A percentile compares a stretch with the other conserved stretches of the same genome.
These are phyloP conservation scores for Blastobotrys proliferans DNA, from an alignment of 1,139 yeast species.

Conservation along the genomic window DNA sequence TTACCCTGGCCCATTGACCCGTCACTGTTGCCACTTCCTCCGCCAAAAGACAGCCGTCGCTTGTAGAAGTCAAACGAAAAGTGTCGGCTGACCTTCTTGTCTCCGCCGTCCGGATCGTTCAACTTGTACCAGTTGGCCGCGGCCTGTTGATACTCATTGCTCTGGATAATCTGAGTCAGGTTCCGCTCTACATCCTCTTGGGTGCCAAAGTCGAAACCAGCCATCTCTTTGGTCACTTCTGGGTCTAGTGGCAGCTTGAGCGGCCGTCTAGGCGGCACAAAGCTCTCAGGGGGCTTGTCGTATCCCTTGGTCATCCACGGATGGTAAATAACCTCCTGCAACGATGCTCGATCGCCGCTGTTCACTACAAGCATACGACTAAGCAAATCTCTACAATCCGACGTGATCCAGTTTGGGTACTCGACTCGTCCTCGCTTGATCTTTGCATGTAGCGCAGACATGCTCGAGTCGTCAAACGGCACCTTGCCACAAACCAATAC, in stretches of 20 bases:
- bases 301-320: constrained; percentile 96
- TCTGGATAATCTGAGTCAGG: constrained; percentile 55
- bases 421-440: constrained; percentile 91
- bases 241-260: constrained; percentile 68
- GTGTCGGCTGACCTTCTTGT: not conserved
- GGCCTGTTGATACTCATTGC: constrained; percentile 66
- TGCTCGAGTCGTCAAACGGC: constrained; percentile 95
- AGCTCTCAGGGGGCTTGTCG: constrained; percentile 66
- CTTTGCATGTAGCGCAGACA: constrained; percentile 88
- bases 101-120: constrained; percentile 19
- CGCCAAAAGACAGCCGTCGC: constrained; percentile 13
- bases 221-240: constrained; percentile 67
- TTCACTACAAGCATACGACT: constrained; percentile 91
- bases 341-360: constrained; percentile 72
- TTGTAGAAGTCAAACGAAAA: constrained; percentile 12
- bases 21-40: constrained; percentile 8
- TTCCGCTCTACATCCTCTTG: constrained; percentile 56
- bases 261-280: constrained; percentile 75
- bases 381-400: constrained; percentile 77
- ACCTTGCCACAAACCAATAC: constrained; percentile 97
- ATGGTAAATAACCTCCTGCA: constrained; percentile 75
- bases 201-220: constrained; percentile 73
- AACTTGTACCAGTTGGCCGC: constrained; percentile 58
- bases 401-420: constrained; percentile 78
- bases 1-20: not conserved